Percentiles rank a stretch among this genome's conserved stretches.
Conservation (phyloP, 2,329 filamentous ascomycete genomes). For the Xylogone sp. region DNA sequence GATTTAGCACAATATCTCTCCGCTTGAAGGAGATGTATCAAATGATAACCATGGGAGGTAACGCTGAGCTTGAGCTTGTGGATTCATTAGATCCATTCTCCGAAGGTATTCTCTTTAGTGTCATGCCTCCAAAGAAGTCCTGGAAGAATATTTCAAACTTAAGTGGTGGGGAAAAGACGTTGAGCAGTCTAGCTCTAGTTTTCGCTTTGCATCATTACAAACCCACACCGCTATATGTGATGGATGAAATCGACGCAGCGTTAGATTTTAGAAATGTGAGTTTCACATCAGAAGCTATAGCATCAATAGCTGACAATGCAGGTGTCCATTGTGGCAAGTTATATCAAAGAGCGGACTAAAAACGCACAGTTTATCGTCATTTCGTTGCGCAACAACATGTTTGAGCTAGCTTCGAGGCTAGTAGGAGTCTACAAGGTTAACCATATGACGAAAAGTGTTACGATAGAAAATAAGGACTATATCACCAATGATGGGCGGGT, state of each 20-base stretch:
- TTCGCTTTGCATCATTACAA: constrained; percentile 98
- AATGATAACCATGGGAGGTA: constrained; percentile 99
- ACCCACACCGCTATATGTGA: constrained; percentile 95
- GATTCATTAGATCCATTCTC: constrained; percentile 95
- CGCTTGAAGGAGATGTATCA: constrained; percentile 99
- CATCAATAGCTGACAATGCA: constrained; percentile 28
- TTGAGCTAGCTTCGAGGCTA: constrained; percentile 90
- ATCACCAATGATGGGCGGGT: constrained; percentile 19
- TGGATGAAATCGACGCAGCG: constrained; percentile 99
- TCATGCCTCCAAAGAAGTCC: constrained; percentile 99
- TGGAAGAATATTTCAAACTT: constrained; percentile 99
- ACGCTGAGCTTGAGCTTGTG: constrained; percentile 94
- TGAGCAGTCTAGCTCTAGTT: constrained; percentile 90
- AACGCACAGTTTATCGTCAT: constrained; percentile 99
- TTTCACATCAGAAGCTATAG: constrained; percentile 21
- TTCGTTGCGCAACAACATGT: constrained; percentile 98
- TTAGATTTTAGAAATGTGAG: constrained; percentile 96
- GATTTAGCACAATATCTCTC: constrained; percentile 89
- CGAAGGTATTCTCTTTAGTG: constrained; percentile 93
- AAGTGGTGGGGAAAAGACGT: constrained; percentile 94
- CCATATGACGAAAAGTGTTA: constrained; percentile 94
- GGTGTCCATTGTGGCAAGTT: constrained; percentile 96
- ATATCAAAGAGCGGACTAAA: constrained; percentile 98
- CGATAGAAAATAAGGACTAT: constrained; percentile 84
- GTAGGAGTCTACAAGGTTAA: constrained; percentile 99